These are phyloP conservation scores for Sclerotiophoma versabilis DNA, from an alignment of 2,329 filamentous ascomycete species.

Conservation along the genomic window DNA sequence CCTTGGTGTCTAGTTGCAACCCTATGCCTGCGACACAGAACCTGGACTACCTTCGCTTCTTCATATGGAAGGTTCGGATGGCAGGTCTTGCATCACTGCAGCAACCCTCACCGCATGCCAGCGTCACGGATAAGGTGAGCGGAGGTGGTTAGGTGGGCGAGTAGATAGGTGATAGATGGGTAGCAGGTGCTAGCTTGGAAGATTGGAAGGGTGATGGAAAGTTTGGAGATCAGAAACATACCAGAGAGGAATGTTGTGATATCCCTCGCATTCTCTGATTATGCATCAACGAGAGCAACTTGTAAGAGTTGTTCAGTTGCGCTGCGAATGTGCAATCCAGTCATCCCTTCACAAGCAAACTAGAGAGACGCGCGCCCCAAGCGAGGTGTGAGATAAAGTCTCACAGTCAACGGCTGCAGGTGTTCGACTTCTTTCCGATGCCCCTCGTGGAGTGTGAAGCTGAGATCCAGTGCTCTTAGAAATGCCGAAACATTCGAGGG, in stretches of 20 bases:
- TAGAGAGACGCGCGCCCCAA: no score
- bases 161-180: neutral
- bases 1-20: neutral
- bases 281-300: no score
- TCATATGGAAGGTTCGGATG: neutral
- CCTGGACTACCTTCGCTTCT: neutral
- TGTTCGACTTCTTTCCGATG: no score
- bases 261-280: no score
- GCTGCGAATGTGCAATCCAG: no score
- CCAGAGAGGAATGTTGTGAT: neutral
- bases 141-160: neutral
- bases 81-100: conserved; percentile 11
- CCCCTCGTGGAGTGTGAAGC: no score
- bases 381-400: neutral
- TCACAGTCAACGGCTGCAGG: no score
- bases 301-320: no score
- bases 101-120: conserved; percentile 15
- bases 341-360: no score
- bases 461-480: no score
- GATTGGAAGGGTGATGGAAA: neutral
- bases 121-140: neutral
- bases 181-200: neutral
- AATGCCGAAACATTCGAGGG: no score
- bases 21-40: neutral
- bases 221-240: neutral